A percentile compares a stretch with the other conserved stretches of the same genome.
These are phyloP conservation scores for Venturia effusa DNA, from an alignment of 2,329 filamentous ascomycete genomes.

Conservation along the genomic window DNA sequence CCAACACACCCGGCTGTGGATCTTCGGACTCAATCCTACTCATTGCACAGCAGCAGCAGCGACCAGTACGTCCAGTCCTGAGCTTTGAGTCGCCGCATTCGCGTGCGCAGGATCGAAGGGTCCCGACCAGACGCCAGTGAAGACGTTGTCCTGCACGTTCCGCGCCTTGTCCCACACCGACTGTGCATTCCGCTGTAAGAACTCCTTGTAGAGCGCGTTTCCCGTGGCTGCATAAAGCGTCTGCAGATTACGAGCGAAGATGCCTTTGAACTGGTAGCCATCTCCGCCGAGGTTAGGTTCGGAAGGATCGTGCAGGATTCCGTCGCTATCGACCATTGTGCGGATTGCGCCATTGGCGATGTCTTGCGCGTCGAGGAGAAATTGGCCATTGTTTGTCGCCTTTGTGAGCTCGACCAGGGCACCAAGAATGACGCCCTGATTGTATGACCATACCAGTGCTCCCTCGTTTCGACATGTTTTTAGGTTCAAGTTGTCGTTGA, in stretches of 20 bases:
- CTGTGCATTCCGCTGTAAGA: slow-evolving; percentile 52
- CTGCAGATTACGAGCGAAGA: slow-evolving; percentile 55
- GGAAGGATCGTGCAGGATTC: slow-evolving; percentile 30
- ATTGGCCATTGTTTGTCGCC: slow-evolving; percentile 24
- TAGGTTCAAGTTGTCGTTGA: slow-evolving; percentile 42
- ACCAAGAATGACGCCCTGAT: slow-evolving; percentile 51
- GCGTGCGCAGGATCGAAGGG: slow-evolving; percentile 41
- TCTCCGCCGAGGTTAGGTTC: slow-evolving; percentile 28
- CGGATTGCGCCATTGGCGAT: slow-evolving; percentile 30
- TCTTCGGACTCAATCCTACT: not conserved
- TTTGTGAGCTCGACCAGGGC: slow-evolving; percentile 43
- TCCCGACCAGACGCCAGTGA: slow-evolving; percentile 57
- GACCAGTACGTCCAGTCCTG: slow-evolving; percentile 56
- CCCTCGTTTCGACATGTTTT: slow-evolving; percentile 43
- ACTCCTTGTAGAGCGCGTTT: slow-evolving; percentile 38
- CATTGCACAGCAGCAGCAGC: slow-evolving; percentile 33
- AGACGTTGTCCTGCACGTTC: slow-evolving; percentile 31
- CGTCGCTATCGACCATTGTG: slow-evolving; percentile 25
- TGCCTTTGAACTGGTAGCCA: slow-evolving; percentile 59
- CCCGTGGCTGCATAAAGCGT: slow-evolving; percentile 44
- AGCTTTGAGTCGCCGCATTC: slow-evolving; percentile 50
- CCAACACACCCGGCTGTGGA: not conserved
- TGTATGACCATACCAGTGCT: slow-evolving; percentile 40
- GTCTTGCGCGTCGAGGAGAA: slow-evolving; percentile 24
- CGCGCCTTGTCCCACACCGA: slow-evolving; percentile 54